These are phyloP conservation scores for Boechera retrofracta DNA, from an alignment of 345 rosid species.

Conservation along the genomic window DNA sequence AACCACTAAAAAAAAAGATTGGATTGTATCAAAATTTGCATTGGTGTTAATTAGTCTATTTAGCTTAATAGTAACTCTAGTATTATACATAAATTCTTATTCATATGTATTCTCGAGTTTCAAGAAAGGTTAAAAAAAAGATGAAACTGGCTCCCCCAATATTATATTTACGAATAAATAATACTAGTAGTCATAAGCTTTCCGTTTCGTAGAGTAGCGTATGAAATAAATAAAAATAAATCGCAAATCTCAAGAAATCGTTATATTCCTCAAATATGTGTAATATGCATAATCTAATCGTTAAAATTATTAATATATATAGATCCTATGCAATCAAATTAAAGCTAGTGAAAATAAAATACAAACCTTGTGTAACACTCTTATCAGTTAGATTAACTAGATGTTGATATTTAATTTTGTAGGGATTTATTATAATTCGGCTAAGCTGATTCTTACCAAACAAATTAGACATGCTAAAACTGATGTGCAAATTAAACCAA, in stretches of 20 bases:
- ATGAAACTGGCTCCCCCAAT: neutral
- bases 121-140: neutral
- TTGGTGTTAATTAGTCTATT: neutral
- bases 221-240: neutral
- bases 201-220: neutral
- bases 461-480: neutral
- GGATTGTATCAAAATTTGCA: neutral
- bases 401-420: neutral
- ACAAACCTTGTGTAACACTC: neutral
- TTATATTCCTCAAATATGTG: slow-evolving; percentile 16
- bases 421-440: neutral
- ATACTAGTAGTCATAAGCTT: neutral
- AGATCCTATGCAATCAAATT: neutral
- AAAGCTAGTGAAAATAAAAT: neutral
- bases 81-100: neutral
- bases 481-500: neutral
- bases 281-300: neutral
- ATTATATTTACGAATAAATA: neutral
- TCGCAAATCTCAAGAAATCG: slow-evolving; percentile 22
- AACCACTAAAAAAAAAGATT: neutral
- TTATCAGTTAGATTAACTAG: neutral
- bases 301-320: neutral
- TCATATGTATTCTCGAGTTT: slow-evolving; percentile 14
- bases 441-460: neutral
- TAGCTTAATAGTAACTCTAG: neutral